Percentiles rank a stretch among this genome's conserved stretches.
Evolutionary conservation across 371 early-diverging fungal species (phyloP).

Genomic region (Mucor racemosus): DNA sequence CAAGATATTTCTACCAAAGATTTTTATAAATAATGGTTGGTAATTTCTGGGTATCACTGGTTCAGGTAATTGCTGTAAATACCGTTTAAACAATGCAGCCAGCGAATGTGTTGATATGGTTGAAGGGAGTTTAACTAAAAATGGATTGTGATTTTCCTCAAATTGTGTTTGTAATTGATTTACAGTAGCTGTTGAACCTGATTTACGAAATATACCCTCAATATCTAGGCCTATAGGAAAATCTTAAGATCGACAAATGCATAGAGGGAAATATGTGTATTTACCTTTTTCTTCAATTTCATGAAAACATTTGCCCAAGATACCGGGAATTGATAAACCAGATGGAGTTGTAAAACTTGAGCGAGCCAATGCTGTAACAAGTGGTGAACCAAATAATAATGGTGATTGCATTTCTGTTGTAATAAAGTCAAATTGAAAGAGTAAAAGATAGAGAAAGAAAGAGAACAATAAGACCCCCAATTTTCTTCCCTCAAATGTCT

Average conservation of each 20-base stretch:
- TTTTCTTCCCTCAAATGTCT: neutral
- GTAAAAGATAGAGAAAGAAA: slow-evolving; percentile 1
- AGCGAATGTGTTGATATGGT: slow-evolving; percentile 29
- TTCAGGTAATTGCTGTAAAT: slow-evolving; percentile 58
- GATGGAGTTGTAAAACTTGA: slow-evolving; percentile 23
- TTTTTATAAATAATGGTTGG: slow-evolving; percentile 51
- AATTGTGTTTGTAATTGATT: slow-evolving; percentile 34
- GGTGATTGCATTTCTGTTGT: neutral
- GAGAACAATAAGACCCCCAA: neutral
- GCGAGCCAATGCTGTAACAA: slow-evolving; percentile 26
- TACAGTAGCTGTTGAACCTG: slow-evolving; percentile 30
- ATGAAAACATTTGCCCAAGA: slow-evolving; percentile 19
- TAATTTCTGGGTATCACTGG: slow-evolving; percentile 56
- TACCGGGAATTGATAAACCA: slow-evolving; percentile 20
- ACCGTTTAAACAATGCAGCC: slow-evolving; percentile 61
- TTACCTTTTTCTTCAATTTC: slow-evolving; percentile 28
- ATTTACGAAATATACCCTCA: slow-evolving; percentile 43
- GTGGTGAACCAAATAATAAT: slow-evolving; percentile 24
- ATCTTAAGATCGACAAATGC: neutral
- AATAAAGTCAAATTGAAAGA: neutral
- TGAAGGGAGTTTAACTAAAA: slow-evolving; percentile 13
- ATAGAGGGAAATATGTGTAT: neutral
- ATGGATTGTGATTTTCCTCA: slow-evolving; percentile 23
- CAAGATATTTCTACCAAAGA: slow-evolving; percentile 37
- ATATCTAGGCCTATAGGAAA: slow-evolving; percentile 20